Evolutionary conservation across 1,284 basidiomycete genomes (phyloP).

Genomic region (Sanghuangporus sanghuang): DNA sequence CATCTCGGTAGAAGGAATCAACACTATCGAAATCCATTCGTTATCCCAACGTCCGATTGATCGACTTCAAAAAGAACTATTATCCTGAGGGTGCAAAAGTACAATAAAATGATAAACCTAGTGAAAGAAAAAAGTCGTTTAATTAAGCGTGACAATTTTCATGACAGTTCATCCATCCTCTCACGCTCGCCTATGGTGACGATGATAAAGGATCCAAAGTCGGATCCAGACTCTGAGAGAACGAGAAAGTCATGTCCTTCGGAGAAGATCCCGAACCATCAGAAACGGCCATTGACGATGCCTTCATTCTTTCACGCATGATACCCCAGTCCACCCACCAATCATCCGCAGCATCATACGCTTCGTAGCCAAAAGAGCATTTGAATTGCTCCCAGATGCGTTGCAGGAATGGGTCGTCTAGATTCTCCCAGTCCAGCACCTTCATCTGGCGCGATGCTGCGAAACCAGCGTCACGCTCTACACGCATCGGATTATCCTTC

Average conservation of each 20-base stretch:
- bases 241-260: not conserved
- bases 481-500: constrained; percentile 31
- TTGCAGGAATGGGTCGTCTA: constrained; percentile 3
- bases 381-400: constrained; percentile 15
- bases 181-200: not conserved
- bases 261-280: constrained; percentile 23
- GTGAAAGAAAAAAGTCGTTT: not conserved
- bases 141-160: not conserved
- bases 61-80: too few relatives aligned
- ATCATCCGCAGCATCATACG: constrained; percentile 15
- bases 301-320: constrained; percentile 3
- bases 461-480: constrained; percentile 37
- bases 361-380: constrained; percentile 16
- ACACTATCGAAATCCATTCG: too few relatives aligned
- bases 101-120: not conserved
- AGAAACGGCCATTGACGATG: constrained; percentile 1
- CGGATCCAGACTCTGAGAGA: not conserved
- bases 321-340: constrained; percentile 20
- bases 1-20: too few relatives aligned
- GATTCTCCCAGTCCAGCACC: constrained; percentile 13
- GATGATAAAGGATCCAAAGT: not conserved
- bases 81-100: too few relatives aligned
- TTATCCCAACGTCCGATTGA: too few relatives aligned
- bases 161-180: not conserved
- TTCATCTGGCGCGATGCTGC: constrained; percentile 19